Conservation (phyloP, 1,284 basidiomycete genomes). For the Xanthoconium separans region DNA sequence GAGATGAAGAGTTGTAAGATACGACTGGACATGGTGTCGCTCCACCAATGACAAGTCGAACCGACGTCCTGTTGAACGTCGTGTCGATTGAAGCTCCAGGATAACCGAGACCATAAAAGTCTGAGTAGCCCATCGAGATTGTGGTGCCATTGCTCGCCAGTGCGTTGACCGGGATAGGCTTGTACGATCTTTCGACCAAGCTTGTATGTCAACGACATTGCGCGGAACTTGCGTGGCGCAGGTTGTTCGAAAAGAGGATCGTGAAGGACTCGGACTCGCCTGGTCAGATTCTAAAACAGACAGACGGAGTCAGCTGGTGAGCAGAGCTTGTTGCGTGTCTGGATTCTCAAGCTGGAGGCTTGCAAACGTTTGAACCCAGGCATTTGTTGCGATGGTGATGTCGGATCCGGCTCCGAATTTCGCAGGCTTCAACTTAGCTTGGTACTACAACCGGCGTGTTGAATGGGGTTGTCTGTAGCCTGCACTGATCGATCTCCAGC, state of each 20-base stretch:
- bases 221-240: not conserved
- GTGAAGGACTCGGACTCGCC: not conserved
- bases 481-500: no score
- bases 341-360: no score
- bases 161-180: conserved; percentile 13
- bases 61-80: not conserved
- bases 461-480: no score
- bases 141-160: not conserved
- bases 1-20: conserved; percentile 13
- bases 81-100: not conserved
- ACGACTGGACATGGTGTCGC: conserved; percentile 5
- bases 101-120: not conserved
- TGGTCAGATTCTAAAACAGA: conserved; percentile 2
- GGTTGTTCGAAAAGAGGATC: not conserved
- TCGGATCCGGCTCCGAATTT: no score
- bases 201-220: conserved; percentile 11
- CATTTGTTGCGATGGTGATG: no score
- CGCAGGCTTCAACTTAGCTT: no score
- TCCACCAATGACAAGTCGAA: not conserved
- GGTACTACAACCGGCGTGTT: no score
- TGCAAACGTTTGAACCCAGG: no score
- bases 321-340: no score
- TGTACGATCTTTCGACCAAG: conserved; percentile 22
- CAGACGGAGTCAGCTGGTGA: not conserved
- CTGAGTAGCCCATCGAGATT: not conserved